phyloP scores from a whole-genome alignment of 441 rosid species.

The Pelargonium fulgidum region DNA sequence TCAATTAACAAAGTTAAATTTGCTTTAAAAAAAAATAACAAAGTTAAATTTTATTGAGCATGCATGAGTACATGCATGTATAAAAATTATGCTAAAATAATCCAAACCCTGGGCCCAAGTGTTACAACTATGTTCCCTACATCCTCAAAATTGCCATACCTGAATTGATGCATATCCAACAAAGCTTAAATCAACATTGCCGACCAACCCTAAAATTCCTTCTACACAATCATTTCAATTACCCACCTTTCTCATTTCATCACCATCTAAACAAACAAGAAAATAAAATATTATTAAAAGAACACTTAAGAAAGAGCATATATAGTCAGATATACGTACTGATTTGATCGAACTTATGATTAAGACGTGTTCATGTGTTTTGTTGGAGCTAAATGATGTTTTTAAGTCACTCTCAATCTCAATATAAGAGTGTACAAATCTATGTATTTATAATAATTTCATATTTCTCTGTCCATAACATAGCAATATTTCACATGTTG shows the following conservation, averaged over 20 bases:
- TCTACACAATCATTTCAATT: constrained; percentile 9
- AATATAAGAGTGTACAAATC: too few species aligned
- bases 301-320: neutral
- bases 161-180: constrained; percentile 30
- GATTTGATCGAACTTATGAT: too few species aligned
- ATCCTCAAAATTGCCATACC: constrained; percentile 21
- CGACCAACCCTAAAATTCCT: constrained; percentile 34
- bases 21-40: neutral
- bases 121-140: constrained; percentile 26
- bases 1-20: neutral
- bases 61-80: neutral
- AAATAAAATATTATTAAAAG: neutral
- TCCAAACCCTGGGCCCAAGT: constrained; percentile 16
- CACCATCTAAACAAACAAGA: constrained; percentile 3
- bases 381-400: too few species aligned
- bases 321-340: too few species aligned
- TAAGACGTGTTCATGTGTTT: too few species aligned
- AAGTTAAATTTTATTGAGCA: neutral
- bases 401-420: too few species aligned
- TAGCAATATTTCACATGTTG: too few species aligned
- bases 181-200: constrained; percentile 19
- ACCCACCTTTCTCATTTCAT: constrained; percentile 17
- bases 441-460: too few species aligned
- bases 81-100: neutral
- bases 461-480: too few species aligned